Percentiles rank a stretch among this genome's conserved stretches.
phyloP scores from a whole-genome alignment of 768 basidiomycete species.

The Rhizopogon roseolus region DNA sequence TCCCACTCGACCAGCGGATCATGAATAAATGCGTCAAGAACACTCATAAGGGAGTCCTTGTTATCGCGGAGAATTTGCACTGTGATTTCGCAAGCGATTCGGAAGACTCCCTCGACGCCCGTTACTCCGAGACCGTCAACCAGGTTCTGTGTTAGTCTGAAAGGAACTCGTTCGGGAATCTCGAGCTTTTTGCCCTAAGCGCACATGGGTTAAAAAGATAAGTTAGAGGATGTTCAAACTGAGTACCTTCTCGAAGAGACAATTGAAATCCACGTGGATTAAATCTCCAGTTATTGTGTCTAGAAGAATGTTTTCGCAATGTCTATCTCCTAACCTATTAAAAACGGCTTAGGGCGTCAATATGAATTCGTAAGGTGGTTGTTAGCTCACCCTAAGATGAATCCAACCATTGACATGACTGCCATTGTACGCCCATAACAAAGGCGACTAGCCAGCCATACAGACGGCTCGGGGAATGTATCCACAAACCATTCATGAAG shows the following conservation, averaged over 20 bases:
- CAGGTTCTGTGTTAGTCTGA: conserved; percentile 90
- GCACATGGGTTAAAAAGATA: neutral
- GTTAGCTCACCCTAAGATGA: conserved; percentile 77
- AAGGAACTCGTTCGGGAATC: conserved; percentile 89
- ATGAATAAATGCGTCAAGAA: conserved; percentile 94
- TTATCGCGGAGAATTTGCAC: conserved; percentile 84
- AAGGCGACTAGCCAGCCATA: conserved; percentile 88
- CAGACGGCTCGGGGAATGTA: conserved; percentile 93
- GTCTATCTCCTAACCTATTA: conserved; percentile 90
- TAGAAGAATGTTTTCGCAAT: conserved; percentile 93
- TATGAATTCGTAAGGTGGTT: no score
- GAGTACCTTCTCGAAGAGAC: conserved; percentile 89
- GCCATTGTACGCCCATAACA: conserved; percentile 86
- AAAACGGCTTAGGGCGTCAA: neutral
- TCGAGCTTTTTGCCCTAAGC: conserved; percentile 73
- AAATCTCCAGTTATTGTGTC: conserved; percentile 86
- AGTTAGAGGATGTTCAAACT: neutral
- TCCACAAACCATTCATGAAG: conserved; percentile 98
- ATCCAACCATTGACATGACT: conserved; percentile 99
- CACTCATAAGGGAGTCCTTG: conserved; percentile 90
- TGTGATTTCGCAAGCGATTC: conserved; percentile 87
- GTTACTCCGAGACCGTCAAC: conserved; percentile 91
- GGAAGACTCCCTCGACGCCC: conserved; percentile 91
- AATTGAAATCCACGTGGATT: conserved; percentile 97
- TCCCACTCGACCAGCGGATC: conserved; percentile 98